Evolutionary conservation across 768 basidiomycete genomes (phyloP).

Genomic region (Hygrocybe coccinea): DNA sequence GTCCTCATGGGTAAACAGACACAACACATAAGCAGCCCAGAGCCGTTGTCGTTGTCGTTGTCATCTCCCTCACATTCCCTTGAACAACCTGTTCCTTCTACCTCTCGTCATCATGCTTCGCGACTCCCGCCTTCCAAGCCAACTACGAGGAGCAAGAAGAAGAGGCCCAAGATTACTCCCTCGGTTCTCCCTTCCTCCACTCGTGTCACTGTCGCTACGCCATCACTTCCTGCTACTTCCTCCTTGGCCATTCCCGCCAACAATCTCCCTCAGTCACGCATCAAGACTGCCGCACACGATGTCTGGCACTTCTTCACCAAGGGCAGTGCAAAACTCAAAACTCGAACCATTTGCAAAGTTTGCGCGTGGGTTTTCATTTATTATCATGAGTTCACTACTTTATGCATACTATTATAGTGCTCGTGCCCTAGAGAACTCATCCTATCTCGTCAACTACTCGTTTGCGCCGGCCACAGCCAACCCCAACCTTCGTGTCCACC

Average conservation of each 20-base stretch:
- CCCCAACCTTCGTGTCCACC: constrained; percentile 2
- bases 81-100: not conserved
- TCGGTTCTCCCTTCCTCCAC: not conserved
- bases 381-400: not conserved
- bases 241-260: not conserved
- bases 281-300: not conserved
- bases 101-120: too few species aligned
- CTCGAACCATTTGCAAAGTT: not conserved
- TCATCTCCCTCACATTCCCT: not conserved
- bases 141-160: too few species aligned
- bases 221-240: not conserved
- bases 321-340: not conserved
- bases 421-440: not conserved
- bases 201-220: not conserved
- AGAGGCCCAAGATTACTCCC: too few species aligned
- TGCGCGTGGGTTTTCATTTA: not conserved
- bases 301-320: constrained; percentile 2
- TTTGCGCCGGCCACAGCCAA: constrained; percentile 2
- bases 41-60: not conserved
- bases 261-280: not conserved
- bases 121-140: too few species aligned
- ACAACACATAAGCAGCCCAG: not conserved
- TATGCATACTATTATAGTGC: not conserved
- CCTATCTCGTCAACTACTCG: not conserved
- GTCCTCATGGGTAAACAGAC: not conserved